Percentiles rank a stretch among this genome's conserved stretches.
phyloP scores from a whole-genome alignment of 805 yeast genomes.

The Schizosaccharomyces cryophilus region DNA sequence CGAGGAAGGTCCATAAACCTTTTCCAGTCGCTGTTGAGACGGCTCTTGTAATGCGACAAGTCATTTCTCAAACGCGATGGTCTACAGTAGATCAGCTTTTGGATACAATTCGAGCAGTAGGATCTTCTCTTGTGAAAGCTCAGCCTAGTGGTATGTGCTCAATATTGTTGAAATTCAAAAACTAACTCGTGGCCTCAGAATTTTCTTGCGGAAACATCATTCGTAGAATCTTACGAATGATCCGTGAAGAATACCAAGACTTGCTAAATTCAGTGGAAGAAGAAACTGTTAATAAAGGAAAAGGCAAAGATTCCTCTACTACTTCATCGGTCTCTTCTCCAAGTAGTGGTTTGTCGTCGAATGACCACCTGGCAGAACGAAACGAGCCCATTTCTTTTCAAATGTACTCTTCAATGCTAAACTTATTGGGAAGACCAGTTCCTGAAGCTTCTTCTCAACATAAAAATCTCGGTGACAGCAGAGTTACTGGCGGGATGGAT shows the following conservation, averaged over 20 bases:
- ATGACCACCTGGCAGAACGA: constrained; percentile 10
- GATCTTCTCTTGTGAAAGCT: constrained; percentile 40
- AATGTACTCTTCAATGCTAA: constrained; percentile 1
- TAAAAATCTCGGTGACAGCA: not conserved
- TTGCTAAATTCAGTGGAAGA: not conserved
- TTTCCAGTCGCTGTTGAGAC: constrained; percentile 66
- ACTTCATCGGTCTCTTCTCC: not conserved
- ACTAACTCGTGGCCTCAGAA: constrained; percentile 17
- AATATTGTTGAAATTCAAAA: not conserved
- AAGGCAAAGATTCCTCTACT: not conserved
- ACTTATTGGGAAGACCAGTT: not conserved
- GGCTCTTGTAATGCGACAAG: constrained; percentile 65
- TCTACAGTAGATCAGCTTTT: constrained; percentile 48
- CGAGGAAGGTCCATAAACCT: constrained; percentile 66
- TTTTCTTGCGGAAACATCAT: constrained; percentile 76
- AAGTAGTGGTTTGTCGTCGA: not conserved
- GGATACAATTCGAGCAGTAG: constrained; percentile 45
- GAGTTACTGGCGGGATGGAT: constrained; percentile 18
- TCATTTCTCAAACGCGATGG: constrained; percentile 79
- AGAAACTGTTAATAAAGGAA: not conserved
- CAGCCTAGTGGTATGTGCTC: constrained; percentile 33
- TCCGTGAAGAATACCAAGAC: constrained; percentile 64
- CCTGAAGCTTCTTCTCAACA: not conserved
- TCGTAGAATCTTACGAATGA: constrained; percentile 62
- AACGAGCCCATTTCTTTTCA: not conserved